phyloP scores from a whole-genome alignment of 176 grass and related monocot species.

The Zoysia japonica region DNA sequence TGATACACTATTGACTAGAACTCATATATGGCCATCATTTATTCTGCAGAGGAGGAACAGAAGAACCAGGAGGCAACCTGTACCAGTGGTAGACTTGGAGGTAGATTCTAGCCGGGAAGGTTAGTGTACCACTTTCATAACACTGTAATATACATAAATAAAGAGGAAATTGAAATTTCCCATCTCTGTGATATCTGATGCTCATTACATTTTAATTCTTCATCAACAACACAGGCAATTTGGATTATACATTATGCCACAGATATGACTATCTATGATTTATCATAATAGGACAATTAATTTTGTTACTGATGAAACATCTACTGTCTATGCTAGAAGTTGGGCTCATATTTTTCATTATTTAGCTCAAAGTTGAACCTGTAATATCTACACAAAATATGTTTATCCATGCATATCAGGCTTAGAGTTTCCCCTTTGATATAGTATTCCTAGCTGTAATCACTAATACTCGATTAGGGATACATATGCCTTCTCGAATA shows the following conservation, averaged over 20 bases:
- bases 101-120: slow-evolving; percentile 32
- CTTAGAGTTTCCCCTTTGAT: background rate
- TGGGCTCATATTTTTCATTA: background rate
- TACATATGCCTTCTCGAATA: background rate
- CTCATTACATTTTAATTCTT: slow-evolving; percentile 17
- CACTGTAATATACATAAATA: background rate
- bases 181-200: background rate
- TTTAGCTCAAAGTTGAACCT: slow-evolving; percentile 4
- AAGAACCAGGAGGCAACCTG: slow-evolving; percentile 28
- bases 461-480: slow-evolving; percentile 12
- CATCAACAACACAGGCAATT: background rate
- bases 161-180: slow-evolving; percentile 6
- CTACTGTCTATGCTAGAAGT: slow-evolving; percentile 1
- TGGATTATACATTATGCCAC: slow-evolving; percentile 1
- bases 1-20: slow-evolving; percentile 9
- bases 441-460: background rate
- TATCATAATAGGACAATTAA: background rate
- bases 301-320: background rate
- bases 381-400: background rate
- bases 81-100: slow-evolving; percentile 47
- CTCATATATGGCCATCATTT: background rate
- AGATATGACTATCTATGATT: slow-evolving; percentile 6
- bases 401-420: background rate
- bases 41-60: slow-evolving; percentile 52
- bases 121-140: slow-evolving; percentile 27